Conservation (phyloP, 257 asterid species). For the Nicotiana tabacum region DNA sequence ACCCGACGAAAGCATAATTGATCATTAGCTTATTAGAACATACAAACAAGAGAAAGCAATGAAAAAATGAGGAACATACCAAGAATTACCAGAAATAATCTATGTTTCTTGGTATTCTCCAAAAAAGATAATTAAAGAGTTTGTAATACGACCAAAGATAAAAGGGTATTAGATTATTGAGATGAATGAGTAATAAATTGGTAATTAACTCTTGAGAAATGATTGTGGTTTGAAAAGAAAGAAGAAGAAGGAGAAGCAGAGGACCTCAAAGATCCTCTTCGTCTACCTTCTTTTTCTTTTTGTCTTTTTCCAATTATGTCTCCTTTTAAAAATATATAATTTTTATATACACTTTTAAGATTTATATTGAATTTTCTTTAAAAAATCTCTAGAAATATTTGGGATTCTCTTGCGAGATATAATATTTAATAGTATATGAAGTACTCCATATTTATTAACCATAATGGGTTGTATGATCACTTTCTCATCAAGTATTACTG, state of each 20-base stretch:
- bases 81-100: not conserved
- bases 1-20: not conserved
- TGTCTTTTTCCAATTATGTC: slow-evolving; percentile 6
- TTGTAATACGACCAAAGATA: not conserved
- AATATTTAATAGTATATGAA: no score
- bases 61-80: not conserved
- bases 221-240: not conserved
- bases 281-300: not conserved
- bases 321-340: not conserved
- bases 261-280: no score
- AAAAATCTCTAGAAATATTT: no score
- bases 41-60: not conserved
- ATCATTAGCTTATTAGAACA: not conserved
- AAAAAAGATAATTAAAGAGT: not conserved
- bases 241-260: not conserved
- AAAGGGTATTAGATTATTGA: not conserved
- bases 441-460: no score
- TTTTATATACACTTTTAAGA: no score
- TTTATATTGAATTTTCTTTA: no score
- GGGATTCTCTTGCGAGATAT: no score
- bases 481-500: no score
- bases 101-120: not conserved
- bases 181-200: no score
- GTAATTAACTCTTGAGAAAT: not conserved
- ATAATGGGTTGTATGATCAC: no score